These are phyloP conservation scores for Senna tora DNA, from an alignment of 306 rosid genomes.

Conservation along the genomic window DNA sequence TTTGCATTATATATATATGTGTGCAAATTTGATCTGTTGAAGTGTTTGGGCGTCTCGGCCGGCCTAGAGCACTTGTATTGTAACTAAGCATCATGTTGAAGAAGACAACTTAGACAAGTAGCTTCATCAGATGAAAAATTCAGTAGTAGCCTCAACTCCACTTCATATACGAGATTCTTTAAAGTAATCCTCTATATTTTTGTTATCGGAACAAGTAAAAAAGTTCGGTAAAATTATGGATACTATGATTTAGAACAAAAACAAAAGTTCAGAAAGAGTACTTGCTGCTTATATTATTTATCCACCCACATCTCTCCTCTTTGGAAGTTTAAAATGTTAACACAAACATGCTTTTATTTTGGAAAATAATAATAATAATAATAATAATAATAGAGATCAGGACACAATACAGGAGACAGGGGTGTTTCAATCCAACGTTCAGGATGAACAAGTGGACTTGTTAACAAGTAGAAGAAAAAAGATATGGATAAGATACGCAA, in stretches of 20 bases:
- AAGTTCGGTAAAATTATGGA: too few species aligned
- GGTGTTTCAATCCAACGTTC: background rate
- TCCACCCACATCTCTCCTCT: too few species aligned
- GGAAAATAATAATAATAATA: conserved; percentile 2
- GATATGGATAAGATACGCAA: conserved; percentile 42
- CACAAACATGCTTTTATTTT: conserved; percentile 19
- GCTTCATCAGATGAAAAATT: background rate
- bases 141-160: too few species aligned
- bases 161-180: too few species aligned
- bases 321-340: background rate
- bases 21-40: conserved; percentile 28
- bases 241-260: too few species aligned
- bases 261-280: too few species aligned
- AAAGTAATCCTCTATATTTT: too few species aligned
- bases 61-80: background rate
- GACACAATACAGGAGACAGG: background rate
- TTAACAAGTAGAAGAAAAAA: background rate
- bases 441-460: conserved; percentile 10
- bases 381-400: background rate
- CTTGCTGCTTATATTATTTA: too few species aligned
- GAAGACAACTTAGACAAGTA: background rate
- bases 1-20: too few species aligned
- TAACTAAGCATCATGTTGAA: background rate
- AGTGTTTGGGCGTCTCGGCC: background rate
- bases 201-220: too few species aligned